Base-by-base conservation (phyloP, 2,329 filamentous ascomycete species). In the Knoxdaviesia capensis region DNA sequence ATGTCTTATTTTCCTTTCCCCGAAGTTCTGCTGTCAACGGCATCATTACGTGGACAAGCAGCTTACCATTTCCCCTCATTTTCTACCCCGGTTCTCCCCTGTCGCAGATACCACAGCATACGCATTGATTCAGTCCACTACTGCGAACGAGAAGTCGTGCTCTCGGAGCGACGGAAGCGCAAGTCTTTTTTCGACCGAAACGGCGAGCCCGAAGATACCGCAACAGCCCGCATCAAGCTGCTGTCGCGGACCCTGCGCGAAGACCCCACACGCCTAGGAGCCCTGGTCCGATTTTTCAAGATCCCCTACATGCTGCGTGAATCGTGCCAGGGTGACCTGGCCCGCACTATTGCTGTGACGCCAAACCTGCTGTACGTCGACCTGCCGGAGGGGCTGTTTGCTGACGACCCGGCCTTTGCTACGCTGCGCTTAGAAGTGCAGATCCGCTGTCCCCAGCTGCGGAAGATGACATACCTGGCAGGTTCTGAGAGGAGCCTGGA, bases 41-140 rank as follows among this genome's bases (percentile, higher is more conserved):
- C 20, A 20, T 20, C 3, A 2, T 20, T 20, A 20, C 20, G 20
- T 36, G 7, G 9, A 11, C 9, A 28, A 8, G 5, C 3, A n/a
- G 10, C 7, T n/a, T 32, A 40, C 32, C 32, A 31, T 8, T 8
- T 6, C 31, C n/a, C 3, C 20, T 20, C 20, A 20, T 20, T 20
- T 20, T 20, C 20, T 20, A 20, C 20, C 20, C 20, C 20, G 20
- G 11, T n/a, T 6, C 31, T 34, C 40, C 36, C 33, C 33, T 38
- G 41, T 43, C 50, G 34, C 52, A 92, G 84, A 49, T 93, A 92
- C 57, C 77, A 79, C 52, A 87, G 85, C 63, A 77, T 96, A 49
- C 82, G 87, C 45, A 90, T 96, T 56, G 88, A 96, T 56, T 74
- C 82, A 11, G 87, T 94, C 32, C 88, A 96, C 60, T 94, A 94